A percentile compares a stretch with the other conserved stretches of the same genome.
phyloP scores from a whole-genome alignment of 129 eudicot genomes.

The Artemisia annua region DNA sequence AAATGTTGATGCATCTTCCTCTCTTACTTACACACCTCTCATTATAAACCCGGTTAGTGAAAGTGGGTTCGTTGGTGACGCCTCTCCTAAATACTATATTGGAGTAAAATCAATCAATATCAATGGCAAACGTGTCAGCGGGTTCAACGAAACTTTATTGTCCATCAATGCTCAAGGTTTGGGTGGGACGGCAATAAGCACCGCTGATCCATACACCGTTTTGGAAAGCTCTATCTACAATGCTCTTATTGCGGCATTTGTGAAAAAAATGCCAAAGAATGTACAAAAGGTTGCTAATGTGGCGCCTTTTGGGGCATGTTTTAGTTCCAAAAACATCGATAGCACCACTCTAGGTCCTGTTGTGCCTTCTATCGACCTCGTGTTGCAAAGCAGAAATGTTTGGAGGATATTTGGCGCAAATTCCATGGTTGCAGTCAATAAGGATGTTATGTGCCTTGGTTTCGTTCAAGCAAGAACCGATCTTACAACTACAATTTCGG shows the following conservation, averaged over 20 bases:
- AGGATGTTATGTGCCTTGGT: not conserved
- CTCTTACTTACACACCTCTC: slow-evolving; percentile 38
- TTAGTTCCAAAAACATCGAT: slow-evolving; percentile 5
- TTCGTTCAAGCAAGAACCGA: not conserved
- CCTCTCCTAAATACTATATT: slow-evolving; percentile 39
- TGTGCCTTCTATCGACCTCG: slow-evolving; percentile 40
- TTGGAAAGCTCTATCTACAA: slow-evolving; percentile 39
- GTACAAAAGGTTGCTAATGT: slow-evolving; percentile 14
- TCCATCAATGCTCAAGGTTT: slow-evolving; percentile 32
- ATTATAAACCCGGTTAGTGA: slow-evolving; percentile 31
- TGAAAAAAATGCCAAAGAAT: slow-evolving; percentile 15
- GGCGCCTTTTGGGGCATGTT: slow-evolving; percentile 38
- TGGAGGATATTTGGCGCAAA: not conserved
- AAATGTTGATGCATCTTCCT: slow-evolving; percentile 4
- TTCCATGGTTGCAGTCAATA: not conserved
- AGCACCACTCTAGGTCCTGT: slow-evolving; percentile 28
- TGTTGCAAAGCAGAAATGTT: slow-evolving; percentile 24
- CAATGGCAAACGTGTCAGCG: slow-evolving; percentile 20
- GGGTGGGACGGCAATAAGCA: slow-evolving; percentile 51
- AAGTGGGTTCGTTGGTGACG: slow-evolving; percentile 10
- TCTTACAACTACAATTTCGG: not conserved
- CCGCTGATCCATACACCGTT: slow-evolving; percentile 39
- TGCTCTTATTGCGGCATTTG: slow-evolving; percentile 25
- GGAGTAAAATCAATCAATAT: slow-evolving; percentile 37
- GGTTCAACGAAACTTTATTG: slow-evolving; percentile 30